Conservation (phyloP, 2,329 filamentous ascomycete species). For the Zymoseptoria passerinii region DNA sequence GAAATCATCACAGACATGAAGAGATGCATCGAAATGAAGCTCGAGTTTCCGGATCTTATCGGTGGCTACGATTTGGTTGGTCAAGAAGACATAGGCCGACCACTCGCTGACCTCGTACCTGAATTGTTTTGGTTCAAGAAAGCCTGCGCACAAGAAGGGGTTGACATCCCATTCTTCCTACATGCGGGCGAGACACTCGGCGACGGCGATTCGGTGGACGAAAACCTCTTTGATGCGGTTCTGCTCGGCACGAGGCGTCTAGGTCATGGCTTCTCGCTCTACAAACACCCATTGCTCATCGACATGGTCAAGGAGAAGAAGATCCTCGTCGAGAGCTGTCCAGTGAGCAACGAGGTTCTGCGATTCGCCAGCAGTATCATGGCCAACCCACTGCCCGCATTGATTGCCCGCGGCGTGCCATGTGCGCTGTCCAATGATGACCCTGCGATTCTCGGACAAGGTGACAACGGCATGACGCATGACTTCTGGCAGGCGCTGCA, state of each 20-base stretch:
- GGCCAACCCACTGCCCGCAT: constrained; percentile 70
- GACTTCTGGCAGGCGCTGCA: constrained; percentile 93
- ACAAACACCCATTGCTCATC: constrained; percentile 82
- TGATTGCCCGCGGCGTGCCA: constrained; percentile 74
- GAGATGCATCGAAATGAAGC: constrained; percentile 73
- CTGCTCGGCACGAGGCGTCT: constrained; percentile 81
- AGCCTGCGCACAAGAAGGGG: constrained; percentile 64
- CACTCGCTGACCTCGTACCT: constrained; percentile 68
- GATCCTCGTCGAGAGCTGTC: constrained; percentile 83
- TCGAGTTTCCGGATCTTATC: constrained; percentile 68
- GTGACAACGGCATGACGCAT: constrained; percentile 72
- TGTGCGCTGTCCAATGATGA: constrained; percentile 87
- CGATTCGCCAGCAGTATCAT: constrained; percentile 68
- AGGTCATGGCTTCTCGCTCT: constrained; percentile 79
- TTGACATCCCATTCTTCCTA: constrained; percentile 91
- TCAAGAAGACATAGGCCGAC: constrained; percentile 71
- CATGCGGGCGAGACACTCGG: constrained; percentile 86
- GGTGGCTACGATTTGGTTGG: constrained; percentile 86
- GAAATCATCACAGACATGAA: constrained; percentile 71
- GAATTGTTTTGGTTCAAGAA: constrained; percentile 92
- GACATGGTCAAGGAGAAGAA: constrained; percentile 82
- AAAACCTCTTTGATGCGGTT: constrained; percentile 83
- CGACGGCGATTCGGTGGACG: constrained; percentile 65
- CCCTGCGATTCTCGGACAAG: constrained; percentile 79
- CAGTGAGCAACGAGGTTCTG: constrained; percentile 82